A percentile compares a stretch with the other conserved stretches of the same genome.
These are phyloP conservation scores for Globisporangium abappressorium DNA, from an alignment of 352 stramenopile species.

Conservation along the genomic window DNA sequence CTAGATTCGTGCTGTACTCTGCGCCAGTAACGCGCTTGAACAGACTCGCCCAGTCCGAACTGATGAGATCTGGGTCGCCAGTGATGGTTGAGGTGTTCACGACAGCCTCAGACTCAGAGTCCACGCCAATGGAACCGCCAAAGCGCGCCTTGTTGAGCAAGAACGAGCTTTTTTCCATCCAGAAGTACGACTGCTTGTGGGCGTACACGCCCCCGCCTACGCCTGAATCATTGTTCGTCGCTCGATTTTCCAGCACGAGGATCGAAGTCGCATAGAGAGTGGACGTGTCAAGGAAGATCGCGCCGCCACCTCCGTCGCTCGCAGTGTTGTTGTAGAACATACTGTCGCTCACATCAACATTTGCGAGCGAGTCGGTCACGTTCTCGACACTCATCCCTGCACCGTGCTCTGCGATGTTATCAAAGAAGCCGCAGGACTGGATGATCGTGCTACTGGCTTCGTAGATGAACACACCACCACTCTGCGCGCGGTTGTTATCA, in stretches of 20 bases:
- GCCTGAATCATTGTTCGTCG: constrained; percentile 17
- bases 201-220: constrained; percentile 27
- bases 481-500: constrained; percentile 27
- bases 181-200: constrained; percentile 6
- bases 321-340: constrained; percentile 53
- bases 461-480: constrained; percentile 30
- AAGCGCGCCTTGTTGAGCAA: constrained; percentile 29
- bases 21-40: constrained; percentile 22
- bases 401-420: constrained; percentile 26
- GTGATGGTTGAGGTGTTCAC: constrained; percentile 22
- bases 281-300: constrained; percentile 19
- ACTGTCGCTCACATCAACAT: constrained; percentile 8
- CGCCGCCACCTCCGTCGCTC: constrained; percentile 23
- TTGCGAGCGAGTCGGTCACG: background rate
- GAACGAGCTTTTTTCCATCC: constrained; percentile 29
- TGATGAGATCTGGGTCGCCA: constrained; percentile 22
- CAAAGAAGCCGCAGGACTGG: constrained; percentile 19
- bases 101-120: constrained; percentile 17
- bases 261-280: background rate
- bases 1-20: constrained; percentile 17
- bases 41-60: constrained; percentile 14
- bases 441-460: constrained; percentile 18
- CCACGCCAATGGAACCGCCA: constrained; percentile 29
- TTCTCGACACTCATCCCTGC: constrained; percentile 23
- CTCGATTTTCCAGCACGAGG: constrained; percentile 38